Evolutionary conservation across 345 rosid species (phyloP), one percentile per base, ranked within the genome.

Genomic region (Nasturtium officinale): DNA sequence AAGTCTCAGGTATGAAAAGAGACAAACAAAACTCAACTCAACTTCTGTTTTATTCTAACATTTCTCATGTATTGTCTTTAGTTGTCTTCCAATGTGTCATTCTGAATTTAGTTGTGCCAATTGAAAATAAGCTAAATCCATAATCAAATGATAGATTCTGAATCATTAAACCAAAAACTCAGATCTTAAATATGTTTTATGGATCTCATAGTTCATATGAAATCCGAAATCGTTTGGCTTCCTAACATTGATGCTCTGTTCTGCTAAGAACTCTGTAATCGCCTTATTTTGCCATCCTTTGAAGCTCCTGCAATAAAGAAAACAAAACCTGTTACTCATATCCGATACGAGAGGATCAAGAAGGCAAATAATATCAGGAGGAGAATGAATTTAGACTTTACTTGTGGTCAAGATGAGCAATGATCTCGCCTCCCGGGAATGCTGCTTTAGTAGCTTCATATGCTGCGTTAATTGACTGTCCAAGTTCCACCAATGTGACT

Each of bases 351-450:
- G 7, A 53, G 21, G 45, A 43, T 23, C 30, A 37, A 59, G 37
- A 59, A 23, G 5, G n/a, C 35, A 33, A 74, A 55, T n/a, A 64
- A 12, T 23, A 23, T 58, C 4, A 16, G 11, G 38, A 55, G 13
- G 42, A 51, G 17, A 50, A 52, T 26, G 63, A 33, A 12, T 35
- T 23, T 58, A 65, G 78, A 46, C n/a, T 90, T 82, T 79, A 94
- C 98, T 94, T 94, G 25, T 91, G 92, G 81, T 94, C 98, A 73
- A 94, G 90, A 80, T 94, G 98, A 23, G 95, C 98, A 70, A 91
- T 30, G 76, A 94, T 74, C 71, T 91, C 87, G 28, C 95, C 98
- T 4, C 91, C 87, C 0, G 97, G 98, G 67, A 94, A 94, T 56
- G 95, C 87, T 59, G 77, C 71, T 82, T 70, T 82, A n/a, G 96